Percentiles rank a stretch among this genome's conserved stretches.
Evolutionary conservation across 2,329 filamentous ascomycete species (phyloP).

Genomic region (Ceratocystis huliohia): DNA sequence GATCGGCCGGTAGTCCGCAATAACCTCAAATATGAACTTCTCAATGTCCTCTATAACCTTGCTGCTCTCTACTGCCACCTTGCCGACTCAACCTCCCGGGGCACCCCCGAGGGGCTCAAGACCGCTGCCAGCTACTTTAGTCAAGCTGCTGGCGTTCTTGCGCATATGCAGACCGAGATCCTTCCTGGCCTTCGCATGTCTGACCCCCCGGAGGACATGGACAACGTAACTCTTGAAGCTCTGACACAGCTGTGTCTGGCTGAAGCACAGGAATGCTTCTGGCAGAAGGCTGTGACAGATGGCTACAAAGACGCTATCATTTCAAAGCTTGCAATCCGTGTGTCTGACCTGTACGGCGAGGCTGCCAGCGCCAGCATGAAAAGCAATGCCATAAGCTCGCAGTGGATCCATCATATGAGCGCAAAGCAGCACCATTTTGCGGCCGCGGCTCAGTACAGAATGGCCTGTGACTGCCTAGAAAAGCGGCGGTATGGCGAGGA

Average conservation of each 20-base stretch:
- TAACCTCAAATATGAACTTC: conserved; percentile 68
- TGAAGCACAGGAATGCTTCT: conserved; percentile 94
- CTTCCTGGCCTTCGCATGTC: conserved; percentile 71
- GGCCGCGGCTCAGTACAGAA: conserved; percentile 83
- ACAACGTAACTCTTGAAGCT: conserved; percentile 71
- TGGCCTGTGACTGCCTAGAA: conserved; percentile 80
- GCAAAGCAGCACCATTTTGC: conserved; percentile 97
- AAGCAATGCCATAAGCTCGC: conserved; percentile 77
- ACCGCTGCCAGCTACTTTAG: conserved; percentile 82
- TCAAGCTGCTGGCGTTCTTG: conserved; percentile 70
- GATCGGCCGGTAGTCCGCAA: conserved; percentile 55
- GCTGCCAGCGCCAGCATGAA: conserved; percentile 78
- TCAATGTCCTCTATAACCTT: conserved; percentile 87
- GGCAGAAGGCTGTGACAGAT: conserved; percentile 94
- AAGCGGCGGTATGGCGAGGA: conserved; percentile 94
- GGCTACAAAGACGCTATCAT: conserved; percentile 85
- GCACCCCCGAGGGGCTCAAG: conserved; percentile 71
- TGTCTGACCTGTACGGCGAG: conserved; percentile 78
- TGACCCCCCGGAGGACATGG: conserved; percentile 89
- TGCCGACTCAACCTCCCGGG: conserved; percentile 65
- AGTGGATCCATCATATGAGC: conserved; percentile 96
- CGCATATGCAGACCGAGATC: conserved; percentile 61
- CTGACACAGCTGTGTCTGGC: conserved; percentile 74
- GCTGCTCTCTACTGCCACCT: conserved; percentile 89
- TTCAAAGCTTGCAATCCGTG: conserved; percentile 74